A percentile compares a stretch with the other conserved stretches of the same genome.
These are phyloP conservation scores for Lactarius vividus DNA, from an alignment of 768 basidiomycete species.

Conservation along the genomic window DNA sequence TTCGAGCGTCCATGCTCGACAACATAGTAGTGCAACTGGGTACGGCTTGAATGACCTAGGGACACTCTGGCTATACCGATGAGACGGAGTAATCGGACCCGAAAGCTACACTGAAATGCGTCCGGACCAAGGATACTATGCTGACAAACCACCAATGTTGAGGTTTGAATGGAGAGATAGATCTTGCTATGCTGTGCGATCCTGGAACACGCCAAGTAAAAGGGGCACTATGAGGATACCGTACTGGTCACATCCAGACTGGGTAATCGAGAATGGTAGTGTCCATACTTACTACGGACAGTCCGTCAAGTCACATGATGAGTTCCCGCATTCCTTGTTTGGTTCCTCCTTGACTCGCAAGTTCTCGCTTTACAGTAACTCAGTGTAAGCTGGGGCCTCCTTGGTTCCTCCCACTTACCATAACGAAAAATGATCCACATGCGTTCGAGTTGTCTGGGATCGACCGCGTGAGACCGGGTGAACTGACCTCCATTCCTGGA, in stretches of 20 bases:
- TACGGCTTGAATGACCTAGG: neutral
- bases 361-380: neutral
- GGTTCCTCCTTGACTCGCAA: neutral
- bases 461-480: too few relatives aligned
- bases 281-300: too few relatives aligned
- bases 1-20: neutral
- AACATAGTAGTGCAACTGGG: neutral
- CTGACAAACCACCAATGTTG: constrained; percentile 1
- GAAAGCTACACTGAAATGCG: neutral
- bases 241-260: too few relatives aligned
- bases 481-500: too few relatives aligned
- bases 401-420: too few relatives aligned
- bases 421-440: too few relatives aligned
- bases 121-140: neutral
- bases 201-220: neutral
- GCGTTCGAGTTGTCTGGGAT: too few relatives aligned
- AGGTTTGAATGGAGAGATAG: neutral
- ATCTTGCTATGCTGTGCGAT: neutral
- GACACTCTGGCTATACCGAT: neutral
- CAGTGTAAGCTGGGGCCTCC: neutral
- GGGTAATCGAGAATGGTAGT: too few relatives aligned
- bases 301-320: neutral
- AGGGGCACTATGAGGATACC: too few relatives aligned
- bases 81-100: neutral
- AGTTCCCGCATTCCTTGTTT: neutral